phyloP scores from a whole-genome alignment of 1,284 basidiomycete species.

The Naganishia sp. region DNA sequence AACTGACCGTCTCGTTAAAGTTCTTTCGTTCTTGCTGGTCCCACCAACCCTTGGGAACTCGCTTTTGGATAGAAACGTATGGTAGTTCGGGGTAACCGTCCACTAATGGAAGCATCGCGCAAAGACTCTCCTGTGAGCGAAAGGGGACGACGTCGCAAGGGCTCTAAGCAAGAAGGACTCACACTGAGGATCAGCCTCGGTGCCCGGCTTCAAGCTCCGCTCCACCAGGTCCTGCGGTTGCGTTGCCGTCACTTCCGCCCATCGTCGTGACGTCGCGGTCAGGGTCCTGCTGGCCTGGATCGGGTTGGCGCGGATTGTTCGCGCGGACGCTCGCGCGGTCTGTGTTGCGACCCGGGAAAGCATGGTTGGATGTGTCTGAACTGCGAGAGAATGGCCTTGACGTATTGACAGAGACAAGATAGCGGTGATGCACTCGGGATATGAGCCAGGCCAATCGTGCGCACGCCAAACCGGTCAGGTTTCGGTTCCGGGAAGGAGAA shows the following conservation, averaged over 20 bases:
- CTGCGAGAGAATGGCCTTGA: not conserved
- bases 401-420: not conserved
- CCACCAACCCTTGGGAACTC: conserved; percentile 75
- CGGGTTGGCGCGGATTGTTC: conserved; percentile 14
- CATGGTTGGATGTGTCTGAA: not conserved
- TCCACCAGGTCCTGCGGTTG: conserved; percentile 31
- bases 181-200: conserved; percentile 31
- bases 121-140: not conserved
- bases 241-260: conserved; percentile 23
- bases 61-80: conserved; percentile 66
- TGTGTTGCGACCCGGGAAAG: conserved; percentile 12
- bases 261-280: conserved; percentile 19
- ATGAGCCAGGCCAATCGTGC: conserved; percentile 14
- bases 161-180: not conserved
- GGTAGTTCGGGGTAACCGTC: conserved; percentile 75
- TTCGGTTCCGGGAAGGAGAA: conserved; percentile 6
- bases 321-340: conserved; percentile 16
- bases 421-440: not conserved
- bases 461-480: not conserved
- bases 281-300: conserved; percentile 24
- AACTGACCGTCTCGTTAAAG: conserved; percentile 74
- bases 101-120: conserved; percentile 38
- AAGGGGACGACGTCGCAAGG: not conserved
- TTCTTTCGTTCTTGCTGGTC: conserved; percentile 79
- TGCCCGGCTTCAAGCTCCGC: conserved; percentile 26